These are phyloP conservation scores for Peterozyma xylosa DNA, from an alignment of 805 yeast species.

Conservation along the genomic window DNA sequence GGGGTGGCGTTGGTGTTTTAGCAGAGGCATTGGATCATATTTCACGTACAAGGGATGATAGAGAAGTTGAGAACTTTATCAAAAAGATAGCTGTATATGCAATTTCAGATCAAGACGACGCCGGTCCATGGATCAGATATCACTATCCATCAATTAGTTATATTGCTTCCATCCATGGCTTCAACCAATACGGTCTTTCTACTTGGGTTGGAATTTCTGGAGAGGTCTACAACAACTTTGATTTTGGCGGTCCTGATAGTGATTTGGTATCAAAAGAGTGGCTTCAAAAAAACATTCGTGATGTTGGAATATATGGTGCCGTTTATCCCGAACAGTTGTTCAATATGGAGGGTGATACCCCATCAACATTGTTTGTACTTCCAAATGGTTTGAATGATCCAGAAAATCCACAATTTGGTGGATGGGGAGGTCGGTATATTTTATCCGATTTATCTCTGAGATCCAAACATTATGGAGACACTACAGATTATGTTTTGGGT, in stretches of 20 bases:
- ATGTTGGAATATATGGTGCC: conserved; percentile 20
- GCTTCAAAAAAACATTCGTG: conserved; percentile 15
- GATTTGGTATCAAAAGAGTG: conserved; percentile 18
- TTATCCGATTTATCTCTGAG: conserved; percentile 15
- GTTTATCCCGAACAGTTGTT: conserved; percentile 17
- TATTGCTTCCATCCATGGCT: conserved; percentile 20
- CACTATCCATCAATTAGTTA: conserved; percentile 18
- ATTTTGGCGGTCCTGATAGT: conserved; percentile 19
- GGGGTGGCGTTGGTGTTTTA: conserved; percentile 25
- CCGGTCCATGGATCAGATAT: conserved; percentile 24
- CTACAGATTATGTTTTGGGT: conserved; percentile 17
- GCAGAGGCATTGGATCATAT: conserved; percentile 23
- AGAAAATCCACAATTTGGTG: conserved; percentile 21
- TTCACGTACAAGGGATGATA: conserved; percentile 7
- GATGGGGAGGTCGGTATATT: conserved; percentile 27
- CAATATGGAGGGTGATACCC: conserved; percentile 25
- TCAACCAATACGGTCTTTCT: conserved; percentile 19
- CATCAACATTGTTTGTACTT: conserved; percentile 17
- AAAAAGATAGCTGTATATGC: conserved; percentile 17
- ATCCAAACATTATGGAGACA: conserved; percentile 16
- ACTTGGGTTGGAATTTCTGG: conserved; percentile 26
- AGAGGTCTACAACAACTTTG: conserved; percentile 15
- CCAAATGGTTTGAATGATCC: conserved; percentile 24
- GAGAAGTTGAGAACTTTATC: conserved; percentile 11
- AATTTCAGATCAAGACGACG: conserved; percentile 25